Base-by-base conservation (phyloP, 2,329 filamentous ascomycete species). In the Didymella exigua region DNA sequence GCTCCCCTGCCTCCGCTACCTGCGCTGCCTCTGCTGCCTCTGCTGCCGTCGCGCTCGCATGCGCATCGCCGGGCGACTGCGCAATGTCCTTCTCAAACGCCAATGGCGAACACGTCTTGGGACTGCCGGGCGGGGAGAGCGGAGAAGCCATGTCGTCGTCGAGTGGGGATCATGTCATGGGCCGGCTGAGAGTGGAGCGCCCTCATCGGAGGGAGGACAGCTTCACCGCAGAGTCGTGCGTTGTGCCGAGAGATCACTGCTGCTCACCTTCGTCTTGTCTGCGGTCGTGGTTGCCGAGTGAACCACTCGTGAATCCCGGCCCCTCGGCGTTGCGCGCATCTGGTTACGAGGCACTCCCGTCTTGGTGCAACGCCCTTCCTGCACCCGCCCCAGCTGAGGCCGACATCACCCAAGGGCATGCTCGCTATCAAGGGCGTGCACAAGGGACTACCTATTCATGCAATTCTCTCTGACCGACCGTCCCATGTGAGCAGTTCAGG, bases 131-230 rank as follows among this genome's bases (percentile, higher is more conserved):
- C 6, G 13, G 3, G 21, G 36, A 38, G 36, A 38, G 36, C 36
- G 36, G 36, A 38, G 36, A 60, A 26, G 70, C 62, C 49, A 61
- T 66, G 56, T 67, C 55, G 36, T 38, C 21, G 36, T 38, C 21
- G 21, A 16, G 21, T 18, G 47, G n/a, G 62, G 62, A 58, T 58
- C 65, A 63, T 60, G 66, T 66, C 68, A 63, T 59, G 54, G 54
- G 58, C 48, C 48, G 58, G 46, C 50, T 41, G 46, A 45, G 54
- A 62, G 65, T 59, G 63, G 68, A 67, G 56, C 58, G 68, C 56
- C 65, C 66, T 68, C 65, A 71, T 70, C 60, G 60, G 61, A 63
- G 54, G 58, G 44, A 43, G 38, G 49, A 53, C 57, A 59, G 29
- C 52, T 58, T 59, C 61, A 66, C 62, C 62, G 60, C 64, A 57